These are phyloP conservation scores for Geotrichum europaeum DNA, from an alignment of 1,139 yeast species.

Conservation along the genomic window DNA sequence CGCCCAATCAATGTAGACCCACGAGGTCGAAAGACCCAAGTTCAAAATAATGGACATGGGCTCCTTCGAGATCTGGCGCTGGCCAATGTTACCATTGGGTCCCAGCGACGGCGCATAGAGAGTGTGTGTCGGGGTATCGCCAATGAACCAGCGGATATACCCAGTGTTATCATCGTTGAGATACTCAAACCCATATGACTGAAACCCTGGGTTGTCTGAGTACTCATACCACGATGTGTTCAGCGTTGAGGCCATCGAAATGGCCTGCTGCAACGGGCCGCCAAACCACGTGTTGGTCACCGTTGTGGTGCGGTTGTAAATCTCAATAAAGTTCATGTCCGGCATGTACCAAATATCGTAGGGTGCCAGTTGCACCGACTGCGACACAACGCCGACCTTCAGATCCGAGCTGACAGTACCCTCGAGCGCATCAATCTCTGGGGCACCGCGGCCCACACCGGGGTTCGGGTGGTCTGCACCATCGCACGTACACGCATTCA, in stretches of 20 bases:
- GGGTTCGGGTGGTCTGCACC: slow-evolving; percentile 75
- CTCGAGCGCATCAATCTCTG: slow-evolving; percentile 82
- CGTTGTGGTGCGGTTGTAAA: slow-evolving; percentile 56
- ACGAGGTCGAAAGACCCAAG: slow-evolving; percentile 70
- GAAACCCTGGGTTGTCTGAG: slow-evolving; percentile 44
- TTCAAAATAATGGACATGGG: slow-evolving; percentile 81
- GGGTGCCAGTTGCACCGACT: slow-evolving; percentile 79
- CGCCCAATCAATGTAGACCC: slow-evolving; percentile 82
- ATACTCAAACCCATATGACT: slow-evolving; percentile 73
- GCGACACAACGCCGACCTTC: slow-evolving; percentile 60
- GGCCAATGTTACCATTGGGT: slow-evolving; percentile 77
- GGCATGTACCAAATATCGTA: slow-evolving; percentile 82
- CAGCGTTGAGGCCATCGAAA: slow-evolving; percentile 65
- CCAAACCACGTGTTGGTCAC: slow-evolving; percentile 74
- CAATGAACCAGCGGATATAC: slow-evolving; percentile 78
- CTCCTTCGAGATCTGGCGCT: slow-evolving; percentile 70
- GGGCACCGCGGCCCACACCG: slow-evolving; percentile 82
- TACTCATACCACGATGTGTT: slow-evolving; percentile 71
- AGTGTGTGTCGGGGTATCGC: slow-evolving; percentile 60
- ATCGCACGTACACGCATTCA: slow-evolving; percentile 62
- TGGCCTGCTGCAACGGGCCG: slow-evolving; percentile 81
- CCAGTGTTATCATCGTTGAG: slow-evolving; percentile 60
- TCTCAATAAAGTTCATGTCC: slow-evolving; percentile 63
- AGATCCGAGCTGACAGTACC: slow-evolving; percentile 49
- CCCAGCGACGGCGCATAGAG: slow-evolving; percentile 57